phyloP scores from a whole-genome alignment of 2,329 filamentous ascomycete species.

The Cryphonectria naterciae region DNA sequence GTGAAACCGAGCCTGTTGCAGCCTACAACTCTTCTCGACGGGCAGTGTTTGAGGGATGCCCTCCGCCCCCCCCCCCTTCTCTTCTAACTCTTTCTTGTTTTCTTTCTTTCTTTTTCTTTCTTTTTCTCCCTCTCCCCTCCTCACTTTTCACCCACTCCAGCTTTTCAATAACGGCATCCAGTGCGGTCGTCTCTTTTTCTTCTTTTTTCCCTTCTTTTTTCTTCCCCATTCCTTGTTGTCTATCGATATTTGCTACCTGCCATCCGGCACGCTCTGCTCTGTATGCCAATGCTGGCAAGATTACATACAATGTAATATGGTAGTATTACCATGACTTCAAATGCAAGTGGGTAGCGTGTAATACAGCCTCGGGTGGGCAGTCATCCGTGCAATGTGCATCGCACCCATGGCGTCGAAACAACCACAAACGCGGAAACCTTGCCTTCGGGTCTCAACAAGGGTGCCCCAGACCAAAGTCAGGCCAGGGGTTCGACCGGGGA shows the following conservation, averaged over 20 bases:
- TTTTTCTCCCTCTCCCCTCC: background rate
- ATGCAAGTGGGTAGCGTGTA: background rate
- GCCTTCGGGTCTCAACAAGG: conserved; percentile 7
- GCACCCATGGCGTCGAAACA: background rate
- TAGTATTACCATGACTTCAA: background rate
- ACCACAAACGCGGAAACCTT: background rate
- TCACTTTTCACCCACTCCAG: no score
- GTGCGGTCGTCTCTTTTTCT: background rate
- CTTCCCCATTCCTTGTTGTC: background rate
- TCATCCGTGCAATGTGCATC: background rate
- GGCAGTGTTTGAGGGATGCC: conserved; percentile 25
- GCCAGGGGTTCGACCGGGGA: conserved; percentile 8
- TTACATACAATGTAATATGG: background rate
- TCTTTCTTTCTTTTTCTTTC: background rate
- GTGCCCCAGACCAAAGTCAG: conserved; percentile 7
- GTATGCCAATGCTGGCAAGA: background rate
- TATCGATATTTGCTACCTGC: background rate
- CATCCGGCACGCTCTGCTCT: background rate
- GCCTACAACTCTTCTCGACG: conserved; percentile 21
- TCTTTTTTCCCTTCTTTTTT: background rate
- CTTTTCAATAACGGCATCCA: no score
- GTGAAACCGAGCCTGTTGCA: conserved; percentile 28
- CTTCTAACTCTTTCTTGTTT: background rate
- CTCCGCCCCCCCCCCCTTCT: conserved; percentile 1
- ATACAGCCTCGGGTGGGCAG: conserved; percentile 1